These are phyloP conservation scores for Lepiota brunneoincarnata DNA, from an alignment of 768 basidiomycete genomes.

Conservation along the genomic window DNA sequence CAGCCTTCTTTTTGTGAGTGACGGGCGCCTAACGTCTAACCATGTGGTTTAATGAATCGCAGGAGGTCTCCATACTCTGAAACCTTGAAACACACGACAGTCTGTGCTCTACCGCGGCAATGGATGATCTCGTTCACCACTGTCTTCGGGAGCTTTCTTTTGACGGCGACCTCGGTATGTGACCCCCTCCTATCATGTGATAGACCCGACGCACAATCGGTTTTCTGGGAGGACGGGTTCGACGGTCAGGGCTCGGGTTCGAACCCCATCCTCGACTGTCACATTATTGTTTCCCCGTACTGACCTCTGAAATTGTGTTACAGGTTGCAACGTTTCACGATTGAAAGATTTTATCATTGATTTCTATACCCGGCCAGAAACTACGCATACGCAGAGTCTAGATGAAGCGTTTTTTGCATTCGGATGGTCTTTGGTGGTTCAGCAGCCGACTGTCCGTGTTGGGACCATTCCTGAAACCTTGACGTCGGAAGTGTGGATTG, in stretches of 20 bases:
- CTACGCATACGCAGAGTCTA: constrained; percentile 47
- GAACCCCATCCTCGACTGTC: constrained; percentile 1
- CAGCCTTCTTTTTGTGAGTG: not conserved
- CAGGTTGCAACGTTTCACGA: constrained; percentile 76
- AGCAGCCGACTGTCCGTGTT: constrained; percentile 73
- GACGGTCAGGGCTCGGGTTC: not conserved
- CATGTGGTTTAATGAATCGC: not conserved
- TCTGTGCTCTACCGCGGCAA: constrained; percentile 22
- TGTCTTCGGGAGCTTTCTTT: constrained; percentile 86
- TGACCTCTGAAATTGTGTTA: constrained; percentile 10
- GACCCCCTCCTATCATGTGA: constrained; percentile 28
- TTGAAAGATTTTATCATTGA: constrained; percentile 65
- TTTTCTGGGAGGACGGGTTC: not conserved
- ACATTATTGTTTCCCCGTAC: too few relatives aligned
- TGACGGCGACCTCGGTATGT: constrained; percentile 87
- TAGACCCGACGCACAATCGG: constrained; percentile 5
- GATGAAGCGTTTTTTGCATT: constrained; percentile 79
- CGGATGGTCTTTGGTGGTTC: constrained; percentile 77
- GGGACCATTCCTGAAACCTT: constrained; percentile 62
- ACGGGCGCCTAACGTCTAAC: too few relatives aligned
- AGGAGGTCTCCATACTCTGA: not conserved
- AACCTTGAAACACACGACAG: not conserved
- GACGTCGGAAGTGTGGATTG: constrained; percentile 71
- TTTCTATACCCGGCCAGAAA: constrained; percentile 52
- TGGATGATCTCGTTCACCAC: constrained; percentile 86